Evolutionary conservation across 306 rosid genomes (phyloP), one percentile per base, ranked within the genome.

Genomic region (Amphicarpaea edgeworthii): DNA sequence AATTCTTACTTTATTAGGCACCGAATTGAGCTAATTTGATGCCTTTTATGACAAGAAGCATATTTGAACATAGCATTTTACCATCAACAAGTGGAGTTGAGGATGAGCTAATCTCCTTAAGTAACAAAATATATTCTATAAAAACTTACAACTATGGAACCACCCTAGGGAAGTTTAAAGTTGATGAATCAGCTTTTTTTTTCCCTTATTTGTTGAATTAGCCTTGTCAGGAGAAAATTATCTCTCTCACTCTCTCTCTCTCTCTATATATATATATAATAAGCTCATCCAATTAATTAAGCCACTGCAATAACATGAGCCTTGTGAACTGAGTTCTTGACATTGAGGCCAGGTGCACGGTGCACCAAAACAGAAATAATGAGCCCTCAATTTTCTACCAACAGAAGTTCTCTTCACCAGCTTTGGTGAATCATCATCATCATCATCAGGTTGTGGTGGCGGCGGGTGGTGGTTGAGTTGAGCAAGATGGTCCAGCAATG

Each of bases 321-420:
- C 83, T 85, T 91, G 78, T 76, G 81, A 71, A 53, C 86, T 42
- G 90, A 62, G 60, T 16, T 83, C 63, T 90, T 91, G 50, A 83
- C 90, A 50, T 78, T 74, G 50, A 86, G 78, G 23, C 96, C 90
- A 19, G 88, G 75, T 49, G 86, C 84, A 50, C 96, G 88, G 75
- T 49, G 86, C 84, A 50, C 96, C 97, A 67, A 92, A 95, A 64
- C 98, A 95, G 86, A 95, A 87, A 70, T 93, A 93, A 55, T 87
- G 93, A 41, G 91, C 91, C 85, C 77, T 92, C 63, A 78, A 40
- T 69, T 85, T 92, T 68, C 59, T 89, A 19, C 83, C 53, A 23
- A 70, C 70, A 19, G 84, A 60, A 71, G 72, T 59, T 85, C 84
- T 80, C 72, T 87, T 89, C 0, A 20, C 38, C 72, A 82, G 42